Evolutionary conservation across 2,329 filamentous ascomycete genomes (phyloP).

Genomic region (Nigrograna mackinnonii): DNA sequence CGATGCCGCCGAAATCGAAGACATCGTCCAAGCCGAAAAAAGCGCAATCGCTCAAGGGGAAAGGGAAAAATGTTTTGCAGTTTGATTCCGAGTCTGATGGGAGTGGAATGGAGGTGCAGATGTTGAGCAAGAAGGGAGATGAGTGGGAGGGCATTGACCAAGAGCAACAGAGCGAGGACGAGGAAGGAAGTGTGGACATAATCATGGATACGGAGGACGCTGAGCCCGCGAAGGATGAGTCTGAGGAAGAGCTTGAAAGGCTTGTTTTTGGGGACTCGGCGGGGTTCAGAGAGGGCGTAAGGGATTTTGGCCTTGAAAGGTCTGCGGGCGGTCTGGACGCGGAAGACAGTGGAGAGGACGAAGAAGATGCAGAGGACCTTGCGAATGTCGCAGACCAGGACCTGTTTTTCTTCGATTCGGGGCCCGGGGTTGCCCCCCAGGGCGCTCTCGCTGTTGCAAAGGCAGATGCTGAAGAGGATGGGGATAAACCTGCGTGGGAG

Average conservation of each 20-base stretch:
- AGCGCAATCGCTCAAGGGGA: constrained; percentile 5
- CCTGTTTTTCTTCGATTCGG: constrained; percentile 83
- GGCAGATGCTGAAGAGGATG: constrained; percentile 41
- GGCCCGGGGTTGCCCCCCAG: constrained; percentile 45
- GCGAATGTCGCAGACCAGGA: constrained; percentile 76
- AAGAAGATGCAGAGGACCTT: constrained; percentile 52
- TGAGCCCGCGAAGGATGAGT: constrained; percentile 70
- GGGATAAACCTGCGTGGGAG: constrained; percentile 72
- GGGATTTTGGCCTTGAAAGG: constrained; percentile 55
- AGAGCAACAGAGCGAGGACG: constrained; percentile 10
- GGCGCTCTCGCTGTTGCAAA: constrained; percentile 45
- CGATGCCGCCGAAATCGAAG: constrained; percentile 14
- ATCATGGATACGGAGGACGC: constrained; percentile 20
- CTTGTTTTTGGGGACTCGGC: constrained; percentile 85
- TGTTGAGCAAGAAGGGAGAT: constrained; percentile 15
- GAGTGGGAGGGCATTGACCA: constrained; percentile 29
- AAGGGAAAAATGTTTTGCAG: constrained; percentile 13
- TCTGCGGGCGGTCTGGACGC: constrained; percentile 30
- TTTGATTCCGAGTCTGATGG: constrained; percentile 19
- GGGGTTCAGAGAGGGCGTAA: constrained; percentile 78
- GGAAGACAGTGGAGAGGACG: constrained; percentile 50
- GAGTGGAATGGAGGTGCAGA: not conserved
- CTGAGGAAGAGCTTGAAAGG: constrained; percentile 83
- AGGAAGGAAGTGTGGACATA: constrained; percentile 15
- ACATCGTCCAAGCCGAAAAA: not conserved